A percentile compares a stretch with the other conserved stretches of the same genome.
These are phyloP conservation scores for Mycena metata DNA, from an alignment of 768 basidiomycete species.

Conservation along the genomic window DNA sequence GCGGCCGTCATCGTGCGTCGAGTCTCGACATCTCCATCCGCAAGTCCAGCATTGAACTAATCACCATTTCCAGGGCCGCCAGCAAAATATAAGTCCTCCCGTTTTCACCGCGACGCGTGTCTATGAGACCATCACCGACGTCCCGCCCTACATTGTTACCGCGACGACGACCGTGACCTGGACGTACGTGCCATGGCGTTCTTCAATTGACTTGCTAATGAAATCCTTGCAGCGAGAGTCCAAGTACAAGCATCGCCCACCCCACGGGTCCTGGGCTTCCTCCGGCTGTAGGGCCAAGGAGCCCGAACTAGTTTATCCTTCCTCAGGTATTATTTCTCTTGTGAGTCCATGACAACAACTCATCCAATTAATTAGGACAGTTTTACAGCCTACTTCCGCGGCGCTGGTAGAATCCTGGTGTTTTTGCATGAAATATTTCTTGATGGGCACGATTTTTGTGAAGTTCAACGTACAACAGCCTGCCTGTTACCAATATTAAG, in stretches of 20 bases:
- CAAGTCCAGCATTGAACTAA: not conserved
- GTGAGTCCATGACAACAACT: no score
- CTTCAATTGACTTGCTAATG: not conserved
- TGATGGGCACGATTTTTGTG: no score
- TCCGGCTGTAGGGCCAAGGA: no score
- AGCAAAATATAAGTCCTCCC: not conserved
- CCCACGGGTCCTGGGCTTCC: constrained; percentile 15
- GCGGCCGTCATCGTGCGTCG: constrained; percentile 23
- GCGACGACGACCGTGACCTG: constrained; percentile 25
- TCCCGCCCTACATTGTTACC: constrained; percentile 22
- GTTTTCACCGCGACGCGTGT: constrained; percentile 29
- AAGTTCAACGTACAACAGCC: no score
- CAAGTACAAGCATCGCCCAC: constrained; percentile 15
- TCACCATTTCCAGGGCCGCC: not conserved
- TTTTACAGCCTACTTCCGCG: no score
- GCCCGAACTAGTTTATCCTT: no score
- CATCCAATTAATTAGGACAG: no score
- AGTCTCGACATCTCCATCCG: not conserved
- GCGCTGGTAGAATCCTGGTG: no score
- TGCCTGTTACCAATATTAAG: no score
- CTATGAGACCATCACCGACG: constrained; percentile 22
- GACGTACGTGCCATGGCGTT: constrained; percentile 13
- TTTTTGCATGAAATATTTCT: no score
- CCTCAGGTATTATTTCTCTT: no score
- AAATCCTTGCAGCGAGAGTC: not conserved